phyloP scores from a whole-genome alignment of 2,329 filamentous ascomycete genomes.

The Colletotrichum tropicicola region DNA sequence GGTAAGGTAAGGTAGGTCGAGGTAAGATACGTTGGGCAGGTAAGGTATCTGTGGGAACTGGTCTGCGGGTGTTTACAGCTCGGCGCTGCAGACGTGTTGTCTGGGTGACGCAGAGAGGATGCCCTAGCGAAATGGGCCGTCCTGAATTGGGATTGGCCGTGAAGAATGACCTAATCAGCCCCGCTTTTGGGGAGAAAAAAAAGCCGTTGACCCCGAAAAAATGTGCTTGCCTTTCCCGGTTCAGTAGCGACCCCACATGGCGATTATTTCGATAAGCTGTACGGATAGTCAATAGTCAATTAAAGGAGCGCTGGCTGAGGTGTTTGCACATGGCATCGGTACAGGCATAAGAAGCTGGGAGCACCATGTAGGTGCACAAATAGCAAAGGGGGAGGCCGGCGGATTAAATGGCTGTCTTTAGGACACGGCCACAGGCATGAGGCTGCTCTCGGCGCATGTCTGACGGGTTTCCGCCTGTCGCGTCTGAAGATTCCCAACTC shows the following conservation, averaged over 20 bases:
- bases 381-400: neutral
- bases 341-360: too few relatives aligned
- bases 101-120: conserved; percentile 18
- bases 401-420: neutral
- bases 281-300: neutral
- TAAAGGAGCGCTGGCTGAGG: too few relatives aligned
- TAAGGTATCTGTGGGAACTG: conserved; percentile 1
- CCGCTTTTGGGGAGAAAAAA: neutral
- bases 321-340: too few relatives aligned
- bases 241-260: neutral
- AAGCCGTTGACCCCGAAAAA: neutral
- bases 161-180: conserved; percentile 19
- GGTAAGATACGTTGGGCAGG: neutral
- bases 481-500: neutral
- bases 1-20: neutral
- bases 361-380: neutral
- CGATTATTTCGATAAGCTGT: neutral
- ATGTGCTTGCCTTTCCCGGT: neutral
- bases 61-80: conserved; percentile 26
- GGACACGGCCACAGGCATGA: neutral
- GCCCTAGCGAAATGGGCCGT: conserved; percentile 25
- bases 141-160: conserved; percentile 8
- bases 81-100: conserved; percentile 17
- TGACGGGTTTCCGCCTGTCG: neutral
- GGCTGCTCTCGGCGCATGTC: neutral